Base-by-base conservation (phyloP, 106 monocot genomes). In the Ottelia alismoides region DNA sequence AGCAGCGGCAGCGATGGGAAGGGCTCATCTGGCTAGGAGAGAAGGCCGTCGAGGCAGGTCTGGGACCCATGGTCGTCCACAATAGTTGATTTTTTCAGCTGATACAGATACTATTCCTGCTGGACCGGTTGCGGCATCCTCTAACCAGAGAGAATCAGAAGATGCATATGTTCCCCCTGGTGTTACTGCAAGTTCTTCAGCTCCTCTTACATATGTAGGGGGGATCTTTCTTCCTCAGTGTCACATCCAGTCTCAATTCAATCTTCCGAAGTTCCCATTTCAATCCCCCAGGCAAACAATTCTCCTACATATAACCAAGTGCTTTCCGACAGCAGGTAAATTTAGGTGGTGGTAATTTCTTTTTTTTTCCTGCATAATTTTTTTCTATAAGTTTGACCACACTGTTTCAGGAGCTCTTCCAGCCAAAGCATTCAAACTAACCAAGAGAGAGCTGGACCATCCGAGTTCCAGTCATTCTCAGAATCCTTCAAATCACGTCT, bases 381-480 rank as follows among this genome's bases (percentile, higher is more conserved):
- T 67, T 49, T 0, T 40, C 45, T 11, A 31, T n/a, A 29, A 17
- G 0, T 25, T 45, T 47, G 50, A 48, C 7, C 30, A 31, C 31
- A 57, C 56, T 30, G 1, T 28, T 31, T 28, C 56, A 83, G 82
- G 65, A 67, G 22, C 32, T 67, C 67, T 56, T 52, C 70, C 62
- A 70, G 75, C 22, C 83, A 76, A 54, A 65, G 77, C 47, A 78
- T 71, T 51, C 68, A 66, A 53, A 62, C 45, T 27, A 60, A 26
- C 40, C 70, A 73, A 56, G 81, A 82, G 22, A 68, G 65, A 43
- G 71, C 76, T 27, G 85, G 85, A 52, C 79, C 96, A 55, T 89
- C 96, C 14, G 96, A 98, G 27, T 59, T 85, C 11, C 85, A 82
- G 24, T 76, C 88, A 26, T 72, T 90, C 31, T 89, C 96, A 19